Evolutionary conservation across 2,329 filamentous ascomycete genomes (phyloP).

Genomic region (Cercospora zeae-maydis): DNA sequence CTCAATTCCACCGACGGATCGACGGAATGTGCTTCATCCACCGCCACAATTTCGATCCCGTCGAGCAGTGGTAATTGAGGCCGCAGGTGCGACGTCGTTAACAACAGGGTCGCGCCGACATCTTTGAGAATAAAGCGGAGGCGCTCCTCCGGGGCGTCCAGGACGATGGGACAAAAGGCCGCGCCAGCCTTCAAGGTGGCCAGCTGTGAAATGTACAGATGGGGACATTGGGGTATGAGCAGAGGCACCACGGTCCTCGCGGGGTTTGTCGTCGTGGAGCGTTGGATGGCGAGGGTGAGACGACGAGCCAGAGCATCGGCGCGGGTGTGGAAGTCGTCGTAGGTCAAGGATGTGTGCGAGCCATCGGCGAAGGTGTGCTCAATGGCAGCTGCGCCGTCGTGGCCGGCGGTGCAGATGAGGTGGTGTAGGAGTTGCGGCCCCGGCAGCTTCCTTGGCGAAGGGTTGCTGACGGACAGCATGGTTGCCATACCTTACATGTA

Average conservation of each 20-base stretch:
- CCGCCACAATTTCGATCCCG: constrained; percentile 40
- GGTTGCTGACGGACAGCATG: constrained; percentile 57
- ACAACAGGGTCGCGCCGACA: constrained; percentile 63
- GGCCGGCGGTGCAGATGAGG: constrained; percentile 52
- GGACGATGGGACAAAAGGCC: constrained; percentile 79
- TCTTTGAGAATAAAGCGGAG: constrained; percentile 78
- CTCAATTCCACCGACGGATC: not conserved
- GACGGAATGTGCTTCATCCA: constrained; percentile 39
- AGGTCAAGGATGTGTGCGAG: constrained; percentile 53
- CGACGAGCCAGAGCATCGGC: constrained; percentile 56
- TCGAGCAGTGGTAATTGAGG: constrained; percentile 38
- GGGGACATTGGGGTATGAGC: constrained; percentile 70
- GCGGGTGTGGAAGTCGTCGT: constrained; percentile 57
- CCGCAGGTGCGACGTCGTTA: constrained; percentile 57
- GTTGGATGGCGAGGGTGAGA: constrained; percentile 40
- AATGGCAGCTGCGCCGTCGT: constrained; percentile 52
- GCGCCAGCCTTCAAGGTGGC: constrained; percentile 76
- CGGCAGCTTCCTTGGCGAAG: constrained; percentile 48
- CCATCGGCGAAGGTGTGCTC: constrained; percentile 58
- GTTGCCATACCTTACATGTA: no score
- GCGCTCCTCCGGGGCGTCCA: constrained; percentile 73
- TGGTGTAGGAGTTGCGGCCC: constrained; percentile 60
- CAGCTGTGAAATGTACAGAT: constrained; percentile 73
- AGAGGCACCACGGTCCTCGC: constrained; percentile 62
- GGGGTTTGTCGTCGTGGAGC: constrained; percentile 9